These are phyloP conservation scores for Linum usitatissimum DNA, from an alignment of 345 rosid species.

Conservation along the genomic window DNA sequence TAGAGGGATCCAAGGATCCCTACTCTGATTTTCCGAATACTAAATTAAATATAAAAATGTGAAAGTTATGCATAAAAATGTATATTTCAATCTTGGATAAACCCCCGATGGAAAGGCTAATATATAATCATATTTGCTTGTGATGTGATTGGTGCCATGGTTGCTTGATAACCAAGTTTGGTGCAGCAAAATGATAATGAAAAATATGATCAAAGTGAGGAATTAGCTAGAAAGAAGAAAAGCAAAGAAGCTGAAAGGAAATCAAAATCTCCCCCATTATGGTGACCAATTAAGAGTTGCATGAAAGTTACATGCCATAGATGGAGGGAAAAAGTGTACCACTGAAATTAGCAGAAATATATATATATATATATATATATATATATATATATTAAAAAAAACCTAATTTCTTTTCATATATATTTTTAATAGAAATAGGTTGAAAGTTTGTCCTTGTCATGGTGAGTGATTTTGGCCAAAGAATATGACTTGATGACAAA, in stretches of 20 bases:
- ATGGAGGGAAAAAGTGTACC: slow-evolving; percentile 1
- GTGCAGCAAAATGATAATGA: slow-evolving; percentile 3
- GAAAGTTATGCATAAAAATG: too few species aligned
- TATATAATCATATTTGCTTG: slow-evolving; percentile 4
- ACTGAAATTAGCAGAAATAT: neutral
- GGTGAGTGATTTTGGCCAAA: neutral
- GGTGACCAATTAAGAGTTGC: slow-evolving; percentile 16
- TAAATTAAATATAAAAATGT: too few species aligned
- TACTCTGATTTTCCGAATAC: too few species aligned
- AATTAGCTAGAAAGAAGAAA: too few species aligned
- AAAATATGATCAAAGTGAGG: too few species aligned
- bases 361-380: too few species aligned
- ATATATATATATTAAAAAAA: too few species aligned
- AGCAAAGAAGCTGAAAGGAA: neutral
- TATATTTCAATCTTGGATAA: too few species aligned
- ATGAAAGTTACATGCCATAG: slow-evolving; percentile 12
- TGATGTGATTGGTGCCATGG: slow-evolving; percentile 4
- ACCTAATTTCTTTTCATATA: neutral
- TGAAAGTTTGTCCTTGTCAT: neutral
- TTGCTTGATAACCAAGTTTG: slow-evolving; percentile 17
- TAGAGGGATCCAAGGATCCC: too few species aligned
- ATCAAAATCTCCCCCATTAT: slow-evolving; percentile 6
- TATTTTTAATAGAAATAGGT: neutral
- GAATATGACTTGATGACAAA: neutral
- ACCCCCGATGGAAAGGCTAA: neutral